Base-by-base conservation (phyloP, 2,329 filamentous ascomycete species). In the Arthrocladium fulminans region DNA sequence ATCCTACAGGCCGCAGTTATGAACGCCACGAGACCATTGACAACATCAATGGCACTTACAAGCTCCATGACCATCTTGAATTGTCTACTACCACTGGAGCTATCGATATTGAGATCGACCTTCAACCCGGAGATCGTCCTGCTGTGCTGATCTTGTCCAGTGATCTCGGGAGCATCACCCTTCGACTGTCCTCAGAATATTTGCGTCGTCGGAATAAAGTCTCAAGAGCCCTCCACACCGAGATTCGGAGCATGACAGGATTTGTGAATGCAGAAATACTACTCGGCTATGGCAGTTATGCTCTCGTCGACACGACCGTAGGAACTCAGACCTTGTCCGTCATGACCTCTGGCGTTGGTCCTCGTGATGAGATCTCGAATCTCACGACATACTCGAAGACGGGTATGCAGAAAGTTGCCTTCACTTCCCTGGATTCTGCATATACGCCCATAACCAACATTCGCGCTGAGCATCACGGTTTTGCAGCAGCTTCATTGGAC, bases 271-370 rank as follows among this genome's bases (percentile, higher is more conserved):
- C 61, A 67, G 65, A 67, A 44, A 65, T 78, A 53, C 63, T 77
- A 4, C 69, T 77, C 24, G 64, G 73, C 1, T 65, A 69, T 45
- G 53, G 55, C 3, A 54, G 55, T 20, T 69, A 74, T 35, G 61
- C 65, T 3, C 67, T 79, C 53, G 59, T 69, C 20, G 64, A 66
- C 3, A 71, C 75, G 8, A 55, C 63, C 1, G 64, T 63, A 41
- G 79, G 79, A 23, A 63, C 59, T 9, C 68, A 81, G 35, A 67
- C 64, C 15, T 71, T 75, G 8, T 69, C 65, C 1, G 67, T 83
- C 22, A 61, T 63, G 1, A 67, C 81, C 5, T 67, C 58, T 27
- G 49, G 54, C 12, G 51, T 53, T 19, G 17, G 19, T 15, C 22
- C 20, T 12, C 15, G 19, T 8, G 24, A 42, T n/a, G 22, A 53